Evolutionary conservation across 2,329 filamentous ascomycete genomes (phyloP), one percentile per base, ranked within the genome.

Genomic region (Dothiorella sarmentorum): DNA sequence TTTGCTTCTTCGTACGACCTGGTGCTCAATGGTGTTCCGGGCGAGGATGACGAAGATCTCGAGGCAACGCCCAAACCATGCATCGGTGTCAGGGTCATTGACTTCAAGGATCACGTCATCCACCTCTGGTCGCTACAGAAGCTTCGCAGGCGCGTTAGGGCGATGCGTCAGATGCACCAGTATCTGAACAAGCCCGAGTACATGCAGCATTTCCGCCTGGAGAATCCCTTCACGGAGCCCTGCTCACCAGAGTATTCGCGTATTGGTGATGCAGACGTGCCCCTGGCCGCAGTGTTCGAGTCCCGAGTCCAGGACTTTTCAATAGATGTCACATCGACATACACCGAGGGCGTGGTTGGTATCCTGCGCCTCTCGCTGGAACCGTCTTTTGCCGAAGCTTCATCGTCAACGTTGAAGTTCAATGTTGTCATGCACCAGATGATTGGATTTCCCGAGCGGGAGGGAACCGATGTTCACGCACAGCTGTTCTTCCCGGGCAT

Each of bases 391-490:
- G 92, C 93, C 2, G 87, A 95, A 67, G 93, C 92, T 3, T 94
- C 94, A 13, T 89, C 90, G 11, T 94, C 90, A 60, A 97, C 90
- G 2, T 78, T 97, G 60, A 99, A 97, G 71, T 99, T 99, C 77
- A 99, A 97, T 67, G 92, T 97, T 4, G 92, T 97, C 29, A 96
- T 99, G 90, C 92, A 96, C 68, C 91, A 97, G 69, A 84, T 99
- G 76, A 78, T 94, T 33, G 94, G 94, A 1, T 99, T 99, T 66
- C 89, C 94, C 0, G 94, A 99, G 75, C 85, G 93, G 62, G 94
- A 99, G 76, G 94, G 94, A 13, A 96, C 90, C 0, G 89, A 96
- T 64, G 91, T 99, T 26, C 94, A 99, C 73, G 94, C 91, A 1
- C 92, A 97, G 73, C 84, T 99, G n/a, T 97, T 96, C 69, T 87